Percentiles rank a stretch among this genome's conserved stretches.
These are phyloP conservation scores for Athelia psychrophila DNA, from an alignment of 1,284 basidiomycete genomes.

Conservation along the genomic window DNA sequence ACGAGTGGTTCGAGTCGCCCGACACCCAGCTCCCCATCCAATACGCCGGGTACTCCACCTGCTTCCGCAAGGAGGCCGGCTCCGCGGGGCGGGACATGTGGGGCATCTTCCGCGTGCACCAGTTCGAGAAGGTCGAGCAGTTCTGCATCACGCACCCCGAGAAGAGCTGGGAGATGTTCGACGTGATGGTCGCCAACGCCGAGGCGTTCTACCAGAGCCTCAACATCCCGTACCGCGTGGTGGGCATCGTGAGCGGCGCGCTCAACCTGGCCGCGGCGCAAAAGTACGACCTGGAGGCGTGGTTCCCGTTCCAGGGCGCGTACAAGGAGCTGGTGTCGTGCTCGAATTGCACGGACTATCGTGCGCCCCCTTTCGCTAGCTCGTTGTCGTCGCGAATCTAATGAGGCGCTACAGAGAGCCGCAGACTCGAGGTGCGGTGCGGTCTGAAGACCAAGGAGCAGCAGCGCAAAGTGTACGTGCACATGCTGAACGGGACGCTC, in stretches of 20 bases:
- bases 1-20: conserved; percentile 97
- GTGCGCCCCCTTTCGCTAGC: conserved; percentile 51
- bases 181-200: conserved; percentile 86
- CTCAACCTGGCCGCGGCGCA: conserved; percentile 96
- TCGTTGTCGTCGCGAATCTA: no score
- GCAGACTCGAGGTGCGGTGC: conserved; percentile 86
- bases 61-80: conserved; percentile 99
- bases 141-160: conserved; percentile 95
- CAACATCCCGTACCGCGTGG: conserved; percentile 87
- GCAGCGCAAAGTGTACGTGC: conserved; percentile 87
- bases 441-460: conserved; percentile 88
- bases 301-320: conserved; percentile 97
- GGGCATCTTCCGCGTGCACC: conserved; percentile 99
- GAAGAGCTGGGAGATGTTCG: conserved; percentile 93
- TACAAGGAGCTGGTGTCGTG: conserved; percentile 96
- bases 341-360: conserved; percentile 94
- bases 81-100: conserved; percentile 97
- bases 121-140: conserved; percentile 99
- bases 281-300: conserved; percentile 98
- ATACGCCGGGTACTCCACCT: conserved; percentile 89
- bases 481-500: conserved; percentile 97
- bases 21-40: conserved; percentile 87
- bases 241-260: conserved; percentile 95
- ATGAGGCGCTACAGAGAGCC: conserved; percentile 67
- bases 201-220: conserved; percentile 97